phyloP scores from a whole-genome alignment of 352 stramenopile genomes.

The Phytophthora boehmeriae region DNA sequence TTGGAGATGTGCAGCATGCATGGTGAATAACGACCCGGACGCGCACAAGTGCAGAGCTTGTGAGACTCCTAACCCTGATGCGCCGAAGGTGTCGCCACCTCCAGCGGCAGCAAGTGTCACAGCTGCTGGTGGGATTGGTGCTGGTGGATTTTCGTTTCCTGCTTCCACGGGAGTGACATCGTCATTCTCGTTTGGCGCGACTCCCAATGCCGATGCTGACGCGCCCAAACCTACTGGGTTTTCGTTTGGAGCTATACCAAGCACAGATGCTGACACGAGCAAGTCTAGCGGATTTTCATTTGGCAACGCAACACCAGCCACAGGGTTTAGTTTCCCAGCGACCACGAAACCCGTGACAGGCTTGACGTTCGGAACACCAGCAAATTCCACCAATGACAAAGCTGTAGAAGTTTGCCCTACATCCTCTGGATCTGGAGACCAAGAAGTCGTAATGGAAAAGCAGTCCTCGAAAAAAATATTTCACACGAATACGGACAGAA shows the following conservation, averaged over 20 bases:
- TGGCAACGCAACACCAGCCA: background rate
- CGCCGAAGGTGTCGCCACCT: conserved; percentile 33
- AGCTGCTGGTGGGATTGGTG: conserved; percentile 41
- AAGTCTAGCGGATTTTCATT: conserved; percentile 11
- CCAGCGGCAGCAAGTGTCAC: conserved; percentile 20
- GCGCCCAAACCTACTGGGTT: conserved; percentile 25
- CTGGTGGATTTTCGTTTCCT: conserved; percentile 47
- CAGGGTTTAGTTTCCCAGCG: conserved; percentile 28
- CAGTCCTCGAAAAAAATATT: background rate
- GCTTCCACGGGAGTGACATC: conserved; percentile 15
- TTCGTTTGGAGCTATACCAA: conserved; percentile 22
- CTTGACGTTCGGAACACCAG: conserved; percentile 10
- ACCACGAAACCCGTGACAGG: conserved; percentile 15
- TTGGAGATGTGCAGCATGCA: conserved; percentile 65
- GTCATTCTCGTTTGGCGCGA: conserved; percentile 51
- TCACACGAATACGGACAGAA: conserved; percentile 47
- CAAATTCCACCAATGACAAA: conserved; percentile 12
- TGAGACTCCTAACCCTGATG: conserved; percentile 53
- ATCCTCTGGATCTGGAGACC: conserved; percentile 21
- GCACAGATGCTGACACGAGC: background rate
- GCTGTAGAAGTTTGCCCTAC: background rate
- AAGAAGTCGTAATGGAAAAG: conserved; percentile 4
- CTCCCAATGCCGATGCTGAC: conserved; percentile 5
- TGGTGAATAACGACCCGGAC: conserved; percentile 47
- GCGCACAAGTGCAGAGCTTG: conserved; percentile 53